Base-by-base conservation (phyloP, 2,329 filamentous ascomycete species). In the Neoarthrinium moseri region DNA sequence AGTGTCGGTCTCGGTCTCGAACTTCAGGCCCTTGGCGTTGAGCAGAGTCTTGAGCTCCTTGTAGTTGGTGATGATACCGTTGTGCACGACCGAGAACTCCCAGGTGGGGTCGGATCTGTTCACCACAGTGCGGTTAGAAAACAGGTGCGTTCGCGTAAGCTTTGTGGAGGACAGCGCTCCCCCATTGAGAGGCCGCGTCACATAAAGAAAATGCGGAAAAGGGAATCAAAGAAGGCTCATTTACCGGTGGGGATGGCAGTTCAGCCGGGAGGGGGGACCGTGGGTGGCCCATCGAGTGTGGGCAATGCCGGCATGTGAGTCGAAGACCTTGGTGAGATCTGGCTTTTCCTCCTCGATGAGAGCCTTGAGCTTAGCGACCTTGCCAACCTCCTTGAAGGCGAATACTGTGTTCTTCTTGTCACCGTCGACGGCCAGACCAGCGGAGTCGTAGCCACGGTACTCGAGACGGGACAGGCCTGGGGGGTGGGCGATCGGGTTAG, bases 41-140 rank as follows among this genome's bases (percentile, higher is more conserved):
- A 99, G 81, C 54, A 99, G 84, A 52, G 87, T 89, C 84, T 92
- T 96, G 62, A 99, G 78, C 76, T 99, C 94, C 81, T 99, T 99
- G 84, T 99, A 99, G 83, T 99, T 99, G 77, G 94, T 99, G 74
- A 99, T 99, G 80, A 99, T 99, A 66, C 94, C 94, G 74, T 99
- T 99, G 86, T 99, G 94, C 51, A 97, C 94, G 61, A 99, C 86
- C 56, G 89, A 81, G 71, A 99, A 99, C 74, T 99, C 88, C 91
- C 92, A 99, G 63, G 76, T 89, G 60, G 87, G 83, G 70, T 99
- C 94, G 56, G 92, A 97, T 72, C 91, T 95, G 56, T 15, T n/a
- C 48, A 43, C 46, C 35, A 41, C 15, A n/a, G 26, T 23, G 27
- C 21, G 17, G 38, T 47, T 15, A 47, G 45, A 23, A 47, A 15